Conservation (phyloP, 345 rosid species). For the Ceriops zippeliana region DNA sequence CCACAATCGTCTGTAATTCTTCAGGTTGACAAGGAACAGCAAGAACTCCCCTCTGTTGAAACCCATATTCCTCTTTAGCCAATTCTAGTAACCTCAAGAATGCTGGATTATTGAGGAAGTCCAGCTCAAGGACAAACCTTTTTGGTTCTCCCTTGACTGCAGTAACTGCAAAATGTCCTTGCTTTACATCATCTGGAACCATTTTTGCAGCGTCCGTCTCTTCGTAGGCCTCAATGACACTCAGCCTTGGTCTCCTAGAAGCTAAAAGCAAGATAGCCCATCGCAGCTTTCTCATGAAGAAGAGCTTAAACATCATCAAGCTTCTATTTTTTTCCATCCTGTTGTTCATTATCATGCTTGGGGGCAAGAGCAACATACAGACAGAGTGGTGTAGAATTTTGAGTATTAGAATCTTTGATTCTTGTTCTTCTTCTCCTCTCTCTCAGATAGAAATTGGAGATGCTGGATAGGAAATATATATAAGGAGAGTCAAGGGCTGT, state of each 20-base stretch:
- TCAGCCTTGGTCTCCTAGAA: slow-evolving; percentile 12
- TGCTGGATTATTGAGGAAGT: slow-evolving; percentile 38
- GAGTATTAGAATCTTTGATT: not conserved
- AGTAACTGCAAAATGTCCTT: slow-evolving; percentile 49
- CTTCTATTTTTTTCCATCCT: slow-evolving; percentile 15
- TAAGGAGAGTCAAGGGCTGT: not conserved
- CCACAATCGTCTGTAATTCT: slow-evolving; percentile 41
- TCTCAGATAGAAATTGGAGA: not conserved
- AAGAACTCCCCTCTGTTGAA: slow-evolving; percentile 41
- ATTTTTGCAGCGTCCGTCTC: slow-evolving; percentile 17
- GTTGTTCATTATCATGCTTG: not conserved
- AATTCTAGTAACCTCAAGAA: slow-evolving; percentile 45
- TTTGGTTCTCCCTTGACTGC: slow-evolving; percentile 36
- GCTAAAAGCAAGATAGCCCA: slow-evolving; percentile 9
- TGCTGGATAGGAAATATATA: not conserved
- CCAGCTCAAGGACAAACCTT: slow-evolving; percentile 53
- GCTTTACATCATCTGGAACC: slow-evolving; percentile 39
- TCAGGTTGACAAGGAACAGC: slow-evolving; percentile 57
- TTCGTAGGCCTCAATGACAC: slow-evolving; percentile 3
- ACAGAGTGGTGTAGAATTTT: not conserved
- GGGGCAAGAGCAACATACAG: not conserved
- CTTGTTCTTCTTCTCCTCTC: not conserved
- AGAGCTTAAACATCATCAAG: slow-evolving; percentile 28
- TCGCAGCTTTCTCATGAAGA: slow-evolving; percentile 20
- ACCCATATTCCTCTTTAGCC: slow-evolving; percentile 54